Base-by-base conservation (phyloP, 1,284 basidiomycete species). In the Coniferiporia sulphurascens region DNA sequence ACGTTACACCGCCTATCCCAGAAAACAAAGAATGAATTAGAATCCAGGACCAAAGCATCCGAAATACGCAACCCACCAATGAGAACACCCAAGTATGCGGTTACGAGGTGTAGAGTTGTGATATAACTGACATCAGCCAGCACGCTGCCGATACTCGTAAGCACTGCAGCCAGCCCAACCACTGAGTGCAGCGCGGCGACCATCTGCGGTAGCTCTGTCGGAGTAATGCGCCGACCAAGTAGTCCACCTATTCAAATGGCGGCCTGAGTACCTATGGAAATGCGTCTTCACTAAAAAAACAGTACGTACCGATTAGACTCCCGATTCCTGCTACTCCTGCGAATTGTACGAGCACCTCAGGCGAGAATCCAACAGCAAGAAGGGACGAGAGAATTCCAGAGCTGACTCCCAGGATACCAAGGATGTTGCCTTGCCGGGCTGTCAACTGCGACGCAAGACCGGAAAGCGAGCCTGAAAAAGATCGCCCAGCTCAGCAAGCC, bases 161-260 rank as follows among this genome's bases (percentile, higher is more conserved):
- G 75, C 34, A 93, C 90, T 1, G 91, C 91, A 1, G 91, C 91
- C 19, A 93, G 79, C 72, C 91, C 91, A 51, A 93, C 91, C 17
- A 92, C 91, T 36, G 87, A 89, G 69, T 93, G 90, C 62, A 85
- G 67, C 10, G 84, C 84, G 0, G 83, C 84, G 12, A 87, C 86
- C 76, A 85, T 90, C 70, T 93, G 91, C 4, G 91, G 91, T 17
- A 93, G 78, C 67, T 93, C 91, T 41, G 91, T 93, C 8, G 89
- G 86, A 12, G 89, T 91, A 50, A 93, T 89, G 35, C 91, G 83
- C 38, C 90, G 78, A 44, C 91, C 91, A 61, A 93, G 82, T 61
- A 89, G 73, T 13, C 84, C 73, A 36, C 59, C 59, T 59, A 27
- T 21, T 21, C 17, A 21, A 17, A 35, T 1, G 2, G 34, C 49